A percentile compares a stretch with the other conserved stretches of the same genome.
phyloP scores from a whole-genome alignment of 2,329 filamentous ascomycete species.

The Claviceps africana region DNA sequence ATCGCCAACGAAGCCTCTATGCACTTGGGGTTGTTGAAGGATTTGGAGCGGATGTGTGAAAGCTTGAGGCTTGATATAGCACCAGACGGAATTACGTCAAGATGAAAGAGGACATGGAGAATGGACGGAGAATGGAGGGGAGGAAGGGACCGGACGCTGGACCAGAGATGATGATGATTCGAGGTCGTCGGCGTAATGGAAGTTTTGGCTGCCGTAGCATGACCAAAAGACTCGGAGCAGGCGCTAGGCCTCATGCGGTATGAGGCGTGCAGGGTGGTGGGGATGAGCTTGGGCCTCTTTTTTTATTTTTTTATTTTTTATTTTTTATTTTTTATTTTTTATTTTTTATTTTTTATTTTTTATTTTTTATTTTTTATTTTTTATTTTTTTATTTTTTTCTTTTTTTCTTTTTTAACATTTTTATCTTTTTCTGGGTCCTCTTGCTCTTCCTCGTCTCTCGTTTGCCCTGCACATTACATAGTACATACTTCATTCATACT shows the following conservation, averaged over 20 bases:
- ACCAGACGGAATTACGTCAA: not conserved
- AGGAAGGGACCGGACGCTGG: not conserved
- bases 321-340: too few species aligned
- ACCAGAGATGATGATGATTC: not conserved
- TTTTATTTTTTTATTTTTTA: too few species aligned
- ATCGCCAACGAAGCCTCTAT: constrained; percentile 12
- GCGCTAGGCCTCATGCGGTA: not conserved
- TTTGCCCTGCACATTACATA: too few species aligned
- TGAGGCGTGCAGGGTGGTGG: too few species aligned
- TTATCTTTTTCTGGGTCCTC: too few species aligned
- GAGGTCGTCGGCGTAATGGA: not conserved
- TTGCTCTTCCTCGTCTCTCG: too few species aligned
- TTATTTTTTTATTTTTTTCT: too few species aligned
- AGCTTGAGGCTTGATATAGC: not conserved
- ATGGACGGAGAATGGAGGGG: not conserved
- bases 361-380: too few species aligned
- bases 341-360: too few species aligned
- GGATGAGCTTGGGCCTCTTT: too few species aligned
- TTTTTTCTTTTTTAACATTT: too few species aligned
- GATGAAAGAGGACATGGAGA: not conserved
- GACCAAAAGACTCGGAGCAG: not conserved
- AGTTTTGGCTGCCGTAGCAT: not conserved
- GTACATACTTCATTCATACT: too few species aligned
- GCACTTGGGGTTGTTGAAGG: constrained; percentile 2
- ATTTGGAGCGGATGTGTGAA: not conserved